Evolutionary conservation across 2,329 filamentous ascomycete genomes (phyloP).

Genomic region (Neopestalotiopsis sp.): DNA sequence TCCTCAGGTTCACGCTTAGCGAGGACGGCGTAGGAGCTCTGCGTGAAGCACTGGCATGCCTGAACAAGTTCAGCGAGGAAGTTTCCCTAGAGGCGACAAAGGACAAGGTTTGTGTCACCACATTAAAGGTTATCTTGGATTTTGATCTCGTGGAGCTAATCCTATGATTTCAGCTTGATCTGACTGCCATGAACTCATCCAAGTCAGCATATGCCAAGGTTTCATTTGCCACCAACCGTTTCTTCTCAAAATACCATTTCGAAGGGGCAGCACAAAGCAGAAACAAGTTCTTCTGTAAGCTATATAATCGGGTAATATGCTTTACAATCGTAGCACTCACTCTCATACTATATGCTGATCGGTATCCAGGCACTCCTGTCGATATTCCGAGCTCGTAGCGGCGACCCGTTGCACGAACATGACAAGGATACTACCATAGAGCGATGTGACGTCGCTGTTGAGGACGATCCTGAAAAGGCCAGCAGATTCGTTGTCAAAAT

Average conservation of each 20-base stretch:
- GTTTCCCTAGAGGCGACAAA: conserved; percentile 75
- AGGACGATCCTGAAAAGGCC: conserved; percentile 72
- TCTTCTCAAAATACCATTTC: conserved; percentile 77
- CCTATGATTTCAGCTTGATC: conserved; percentile 59
- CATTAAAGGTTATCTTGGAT: neutral
- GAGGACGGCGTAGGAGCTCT: conserved; percentile 74
- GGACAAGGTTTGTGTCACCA: conserved; percentile 59
- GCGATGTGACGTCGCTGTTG: conserved; percentile 73
- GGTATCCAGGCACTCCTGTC: conserved; percentile 65
- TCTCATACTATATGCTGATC: conserved; percentile 8
- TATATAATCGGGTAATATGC: conserved; percentile 68
- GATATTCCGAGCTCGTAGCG: conserved; percentile 72
- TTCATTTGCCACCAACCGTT: conserved; percentile 67
- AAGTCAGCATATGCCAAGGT: conserved; percentile 81
- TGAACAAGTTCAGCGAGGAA: conserved; percentile 80
- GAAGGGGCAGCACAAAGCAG: conserved; percentile 55
- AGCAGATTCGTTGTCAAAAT: conserved; percentile 79
- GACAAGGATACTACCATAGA: conserved; percentile 75
- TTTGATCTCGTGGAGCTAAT: conserved; percentile 15
- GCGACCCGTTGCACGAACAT: conserved; percentile 60
- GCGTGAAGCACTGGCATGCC: conserved; percentile 75
- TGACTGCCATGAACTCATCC: conserved; percentile 79
- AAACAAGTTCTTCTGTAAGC: conserved; percentile 73
- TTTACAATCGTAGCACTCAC: neutral
- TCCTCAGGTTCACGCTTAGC: conserved; percentile 75